These are phyloP conservation scores for Ceratobasidium sp. DNA, from an alignment of 1,284 basidiomycete species.

Conservation along the genomic window DNA sequence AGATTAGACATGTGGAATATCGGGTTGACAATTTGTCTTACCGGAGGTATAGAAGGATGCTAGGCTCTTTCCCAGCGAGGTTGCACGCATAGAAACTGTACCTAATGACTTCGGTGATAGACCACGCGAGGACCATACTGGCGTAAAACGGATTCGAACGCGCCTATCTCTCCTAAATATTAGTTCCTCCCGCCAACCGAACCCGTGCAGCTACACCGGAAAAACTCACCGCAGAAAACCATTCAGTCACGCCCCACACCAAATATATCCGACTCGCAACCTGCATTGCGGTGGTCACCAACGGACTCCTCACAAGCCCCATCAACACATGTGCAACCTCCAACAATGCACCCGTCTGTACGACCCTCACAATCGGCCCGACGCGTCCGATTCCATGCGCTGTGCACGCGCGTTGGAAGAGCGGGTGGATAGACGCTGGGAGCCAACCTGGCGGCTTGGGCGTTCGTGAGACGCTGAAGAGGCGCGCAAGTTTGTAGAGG, in stretches of 20 bases:
- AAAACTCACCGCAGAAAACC: conserved; percentile 59
- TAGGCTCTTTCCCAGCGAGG: conserved; percentile 64
- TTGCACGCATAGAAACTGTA: conserved; percentile 89
- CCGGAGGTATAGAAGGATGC: conserved; percentile 59
- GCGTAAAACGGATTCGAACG: conserved; percentile 84
- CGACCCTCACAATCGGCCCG: conserved; percentile 72
- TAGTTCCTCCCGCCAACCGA: background rate
- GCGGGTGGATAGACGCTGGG: conserved; percentile 46
- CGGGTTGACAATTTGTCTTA: conserved; percentile 47
- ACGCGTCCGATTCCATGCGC: conserved; percentile 64
- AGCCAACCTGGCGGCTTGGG: conserved; percentile 51
- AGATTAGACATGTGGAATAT: background rate
- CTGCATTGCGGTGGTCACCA: conserved; percentile 86
- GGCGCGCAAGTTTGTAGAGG: conserved; percentile 53
- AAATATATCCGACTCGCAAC: conserved; percentile 87
- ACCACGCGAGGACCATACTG: conserved; percentile 95
- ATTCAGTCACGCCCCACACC: conserved; percentile 85
- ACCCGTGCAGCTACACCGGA: too few species aligned
- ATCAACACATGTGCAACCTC: conserved; percentile 86
- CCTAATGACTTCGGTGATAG: conserved; percentile 89
- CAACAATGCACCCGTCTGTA: conserved; percentile 83
- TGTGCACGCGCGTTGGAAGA: conserved; percentile 61
- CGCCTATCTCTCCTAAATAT: conserved; percentile 61
- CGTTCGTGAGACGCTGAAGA: conserved; percentile 50
- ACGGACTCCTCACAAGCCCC: conserved; percentile 85